phyloP scores from a whole-genome alignment of 2,329 filamentous ascomycete genomes.

The Hymenoscyphus scutula region DNA sequence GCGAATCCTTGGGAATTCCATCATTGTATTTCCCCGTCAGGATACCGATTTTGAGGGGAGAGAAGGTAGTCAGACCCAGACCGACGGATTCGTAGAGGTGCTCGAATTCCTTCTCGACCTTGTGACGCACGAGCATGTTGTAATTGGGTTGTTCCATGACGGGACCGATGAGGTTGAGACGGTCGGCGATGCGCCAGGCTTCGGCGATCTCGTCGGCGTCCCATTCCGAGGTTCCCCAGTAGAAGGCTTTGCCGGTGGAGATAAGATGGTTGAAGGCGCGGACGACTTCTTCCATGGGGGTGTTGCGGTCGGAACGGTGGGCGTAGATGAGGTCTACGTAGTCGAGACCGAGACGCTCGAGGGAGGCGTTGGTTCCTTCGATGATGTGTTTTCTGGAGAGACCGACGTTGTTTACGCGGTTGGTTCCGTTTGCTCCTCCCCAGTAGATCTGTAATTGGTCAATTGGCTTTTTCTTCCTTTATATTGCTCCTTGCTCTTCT shows the following conservation, averaged over 20 bases:
- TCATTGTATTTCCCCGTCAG: slow-evolving; percentile 67
- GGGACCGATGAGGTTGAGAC: slow-evolving; percentile 59
- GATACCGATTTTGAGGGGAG: slow-evolving; percentile 58
- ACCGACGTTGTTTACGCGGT: slow-evolving; percentile 51
- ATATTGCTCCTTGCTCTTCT: not conserved
- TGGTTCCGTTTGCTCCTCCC: slow-evolving; percentile 48
- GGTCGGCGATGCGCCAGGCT: slow-evolving; percentile 60
- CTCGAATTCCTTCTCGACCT: slow-evolving; percentile 62
- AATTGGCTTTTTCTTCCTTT: not conserved
- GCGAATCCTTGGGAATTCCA: slow-evolving; percentile 57
- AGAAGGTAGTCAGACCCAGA: slow-evolving; percentile 62
- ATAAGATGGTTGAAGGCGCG: slow-evolving; percentile 71
- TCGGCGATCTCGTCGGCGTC: slow-evolving; percentile 62
- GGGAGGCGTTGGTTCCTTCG: slow-evolving; percentile 54
- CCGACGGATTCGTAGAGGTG: slow-evolving; percentile 59
- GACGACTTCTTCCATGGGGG: slow-evolving; percentile 69
- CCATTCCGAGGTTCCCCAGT: slow-evolving; percentile 72
- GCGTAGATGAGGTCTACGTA: slow-evolving; percentile 71
- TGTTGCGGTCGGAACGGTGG: slow-evolving; percentile 64
- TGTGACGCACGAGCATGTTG: slow-evolving; percentile 59
- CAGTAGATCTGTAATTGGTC: slow-evolving; percentile 55
- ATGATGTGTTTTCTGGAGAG: slow-evolving; percentile 59
- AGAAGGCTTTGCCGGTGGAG: slow-evolving; percentile 64
- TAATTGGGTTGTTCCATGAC: slow-evolving; percentile 67
- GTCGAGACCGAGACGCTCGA: slow-evolving; percentile 44